Evolutionary conservation across 202 grass and related monocot species (phyloP).

Genomic region (Brachypodium distachyon): DNA sequence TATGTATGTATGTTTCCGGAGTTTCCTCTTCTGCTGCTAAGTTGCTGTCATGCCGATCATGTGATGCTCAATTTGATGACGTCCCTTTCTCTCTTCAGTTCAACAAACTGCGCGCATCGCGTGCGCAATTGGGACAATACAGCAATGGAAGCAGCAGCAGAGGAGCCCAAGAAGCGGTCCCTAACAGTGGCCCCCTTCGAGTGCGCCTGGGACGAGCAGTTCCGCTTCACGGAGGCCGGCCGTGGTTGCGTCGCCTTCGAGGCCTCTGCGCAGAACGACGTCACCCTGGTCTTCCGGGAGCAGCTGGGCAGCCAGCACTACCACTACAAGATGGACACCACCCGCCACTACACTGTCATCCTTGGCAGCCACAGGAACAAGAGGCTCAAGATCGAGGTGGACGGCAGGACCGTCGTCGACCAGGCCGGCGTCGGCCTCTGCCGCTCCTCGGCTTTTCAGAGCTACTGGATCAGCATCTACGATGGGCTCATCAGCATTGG

Average conservation of each 20-base stretch:
- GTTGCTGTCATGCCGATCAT: no score
- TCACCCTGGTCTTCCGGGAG: conserved; percentile 85
- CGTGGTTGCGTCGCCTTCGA: conserved; percentile 82
- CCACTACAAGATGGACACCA: conserved; percentile 85
- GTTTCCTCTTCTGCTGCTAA: no score
- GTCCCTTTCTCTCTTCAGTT: conserved; percentile 1
- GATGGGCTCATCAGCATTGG: conserved; percentile 87
- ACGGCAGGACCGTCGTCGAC: conserved; percentile 66
- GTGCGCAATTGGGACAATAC: no score
- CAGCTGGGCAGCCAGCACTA: conserved; percentile 78
- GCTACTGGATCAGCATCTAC: conserved; percentile 91
- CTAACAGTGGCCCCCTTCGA: conserved; percentile 81
- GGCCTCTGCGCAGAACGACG: conserved; percentile 86
- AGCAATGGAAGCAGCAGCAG: conserved; percentile 10
- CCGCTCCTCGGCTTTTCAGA: conserved; percentile 81
- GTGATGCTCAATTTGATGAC: no score
- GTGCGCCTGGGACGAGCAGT: conserved; percentile 75
- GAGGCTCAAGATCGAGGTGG: conserved; percentile 84
- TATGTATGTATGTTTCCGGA: no score
- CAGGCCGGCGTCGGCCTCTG: conserved; percentile 65
- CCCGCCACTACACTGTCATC: conserved; percentile 73
- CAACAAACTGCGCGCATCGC: background rate
- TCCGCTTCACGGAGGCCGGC: conserved; percentile 63
- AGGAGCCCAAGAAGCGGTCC: conserved; percentile 61
- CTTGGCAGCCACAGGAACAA: conserved; percentile 93